These are phyloP conservation scores for Phylloboletellus chloephorus DNA, from an alignment of 1,284 basidiomycete genomes.

Conservation along the genomic window DNA sequence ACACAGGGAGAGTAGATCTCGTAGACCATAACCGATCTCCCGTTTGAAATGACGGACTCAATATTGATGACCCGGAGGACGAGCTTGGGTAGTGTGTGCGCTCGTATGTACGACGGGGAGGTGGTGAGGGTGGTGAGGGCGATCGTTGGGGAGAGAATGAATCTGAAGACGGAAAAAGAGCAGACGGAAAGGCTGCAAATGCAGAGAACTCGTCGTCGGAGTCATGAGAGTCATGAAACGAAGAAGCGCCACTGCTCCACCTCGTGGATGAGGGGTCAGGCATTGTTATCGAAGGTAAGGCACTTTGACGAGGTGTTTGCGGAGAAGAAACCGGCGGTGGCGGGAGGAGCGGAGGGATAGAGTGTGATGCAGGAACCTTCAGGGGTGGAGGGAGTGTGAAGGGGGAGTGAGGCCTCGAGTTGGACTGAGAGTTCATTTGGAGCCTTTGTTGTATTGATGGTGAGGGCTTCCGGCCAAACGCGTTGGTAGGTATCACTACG, in stretches of 20 bases:
- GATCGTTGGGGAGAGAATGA: constrained; percentile 11
- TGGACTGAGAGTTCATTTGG: constrained; percentile 6
- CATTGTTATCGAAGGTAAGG: background rate
- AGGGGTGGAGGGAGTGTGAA: constrained; percentile 11
- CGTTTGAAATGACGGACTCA: constrained; percentile 25
- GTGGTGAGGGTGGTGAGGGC: constrained; percentile 26
- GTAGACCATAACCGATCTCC: constrained; percentile 20
- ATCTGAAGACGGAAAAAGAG: constrained; percentile 8
- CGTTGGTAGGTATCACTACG: background rate
- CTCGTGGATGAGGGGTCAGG: constrained; percentile 3
- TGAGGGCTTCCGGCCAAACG: constrained; percentile 1
- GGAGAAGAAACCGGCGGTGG: constrained; percentile 30
- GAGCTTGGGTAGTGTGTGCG: constrained; percentile 25
- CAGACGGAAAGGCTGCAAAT: constrained; percentile 22
- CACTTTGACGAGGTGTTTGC: constrained; percentile 26
- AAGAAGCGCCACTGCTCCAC: constrained; percentile 1
- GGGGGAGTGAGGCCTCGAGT: constrained; percentile 9
- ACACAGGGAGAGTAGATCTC: constrained; percentile 16
- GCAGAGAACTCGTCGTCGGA: constrained; percentile 31
- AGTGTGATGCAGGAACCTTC: constrained; percentile 14
- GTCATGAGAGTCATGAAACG: constrained; percentile 12
- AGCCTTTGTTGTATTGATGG: constrained; percentile 5
- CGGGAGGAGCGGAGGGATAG: constrained; percentile 27
- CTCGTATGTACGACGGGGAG: constrained; percentile 25
- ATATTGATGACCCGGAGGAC: constrained; percentile 26